A percentile compares a stretch with the other conserved stretches of the same genome.
Evolutionary conservation across 805 yeast species (phyloP).

Genomic region (Schwanniomyces polymorphus): DNA sequence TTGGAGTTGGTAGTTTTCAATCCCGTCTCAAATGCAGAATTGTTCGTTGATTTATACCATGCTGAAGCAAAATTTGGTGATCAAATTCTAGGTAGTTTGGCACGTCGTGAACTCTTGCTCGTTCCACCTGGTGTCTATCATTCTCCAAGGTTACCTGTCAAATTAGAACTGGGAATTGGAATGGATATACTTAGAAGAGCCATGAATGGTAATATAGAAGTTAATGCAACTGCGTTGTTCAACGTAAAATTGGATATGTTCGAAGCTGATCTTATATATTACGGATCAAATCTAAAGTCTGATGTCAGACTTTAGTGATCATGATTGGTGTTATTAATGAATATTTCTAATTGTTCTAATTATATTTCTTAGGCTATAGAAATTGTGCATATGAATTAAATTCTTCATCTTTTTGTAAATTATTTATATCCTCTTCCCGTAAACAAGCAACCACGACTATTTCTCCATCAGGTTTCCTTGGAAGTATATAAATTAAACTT

Average conservation of each 20-base stretch:
- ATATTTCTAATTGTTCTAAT: too few relatives aligned
- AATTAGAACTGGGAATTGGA: constrained; percentile 45
- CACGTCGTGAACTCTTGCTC: constrained; percentile 36
- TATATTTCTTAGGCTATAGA: not conserved
- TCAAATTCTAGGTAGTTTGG: constrained; percentile 45
- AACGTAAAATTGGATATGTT: constrained; percentile 39
- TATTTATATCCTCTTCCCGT: not conserved
- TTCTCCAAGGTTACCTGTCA: constrained; percentile 52
- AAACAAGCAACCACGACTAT: not conserved
- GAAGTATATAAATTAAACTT: not conserved
- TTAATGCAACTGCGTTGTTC: constrained; percentile 48
- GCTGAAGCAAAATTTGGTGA: constrained; percentile 53
- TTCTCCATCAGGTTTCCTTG: not conserved
- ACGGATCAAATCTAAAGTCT: constrained; percentile 45
- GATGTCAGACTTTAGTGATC: constrained; percentile 23
- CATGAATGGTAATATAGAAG: constrained; percentile 48
- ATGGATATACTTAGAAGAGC: constrained; percentile 51
- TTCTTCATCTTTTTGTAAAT: not conserved
- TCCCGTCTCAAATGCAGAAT: constrained; percentile 50
- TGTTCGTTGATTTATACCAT: constrained; percentile 39
- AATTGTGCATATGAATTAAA: not conserved
- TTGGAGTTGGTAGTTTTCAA: constrained; percentile 54
- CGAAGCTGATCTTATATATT: constrained; percentile 42
- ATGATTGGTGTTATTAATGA: not conserved
- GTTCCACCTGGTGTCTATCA: constrained; percentile 54